Conservation (phyloP, 495 filamentous ascomycete genomes). For the Tetracladium marchalianum region DNA sequence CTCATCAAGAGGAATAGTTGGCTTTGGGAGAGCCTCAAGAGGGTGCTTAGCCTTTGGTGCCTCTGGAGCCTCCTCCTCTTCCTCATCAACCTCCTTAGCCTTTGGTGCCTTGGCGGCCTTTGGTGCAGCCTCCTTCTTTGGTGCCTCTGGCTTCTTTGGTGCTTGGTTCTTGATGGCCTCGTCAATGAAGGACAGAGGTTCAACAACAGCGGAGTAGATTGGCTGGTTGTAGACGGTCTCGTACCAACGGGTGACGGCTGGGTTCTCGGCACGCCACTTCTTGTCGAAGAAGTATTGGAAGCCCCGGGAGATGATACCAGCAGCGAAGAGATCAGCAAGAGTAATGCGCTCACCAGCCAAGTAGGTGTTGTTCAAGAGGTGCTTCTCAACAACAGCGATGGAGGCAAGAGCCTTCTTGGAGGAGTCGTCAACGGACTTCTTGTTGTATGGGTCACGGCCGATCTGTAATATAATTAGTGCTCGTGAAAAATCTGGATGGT, state of each 20-base stretch:
- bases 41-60: constrained; percentile 95
- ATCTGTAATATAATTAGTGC: background rate
- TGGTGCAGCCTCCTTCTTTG: constrained; percentile 45
- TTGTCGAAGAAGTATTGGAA: constrained; percentile 88
- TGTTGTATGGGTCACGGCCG: constrained; percentile 84
- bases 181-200: constrained; percentile 67
- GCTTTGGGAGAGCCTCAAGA: constrained; percentile 71
- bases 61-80: constrained; percentile 57
- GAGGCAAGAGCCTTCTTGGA: constrained; percentile 56
- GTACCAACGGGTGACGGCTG: constrained; percentile 87
- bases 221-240: constrained; percentile 86
- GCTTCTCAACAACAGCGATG: constrained; percentile 64
- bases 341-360: constrained; percentile 96
- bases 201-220: constrained; percentile 71
- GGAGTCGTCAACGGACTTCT: constrained; percentile 84
- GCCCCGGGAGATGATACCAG: constrained; percentile 65
- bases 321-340: constrained; percentile 83
- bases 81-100: constrained; percentile 45
- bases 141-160: constrained; percentile 74
- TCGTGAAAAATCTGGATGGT: constrained; percentile 15
- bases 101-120: constrained; percentile 47
- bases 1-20: constrained; percentile 80
- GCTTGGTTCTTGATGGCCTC: constrained; percentile 75
- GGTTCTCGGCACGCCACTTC: constrained; percentile 68
- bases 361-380: constrained; percentile 90